phyloP scores from a whole-genome alignment of 257 asterid genomes.

The Handroanthus guayacan region DNA sequence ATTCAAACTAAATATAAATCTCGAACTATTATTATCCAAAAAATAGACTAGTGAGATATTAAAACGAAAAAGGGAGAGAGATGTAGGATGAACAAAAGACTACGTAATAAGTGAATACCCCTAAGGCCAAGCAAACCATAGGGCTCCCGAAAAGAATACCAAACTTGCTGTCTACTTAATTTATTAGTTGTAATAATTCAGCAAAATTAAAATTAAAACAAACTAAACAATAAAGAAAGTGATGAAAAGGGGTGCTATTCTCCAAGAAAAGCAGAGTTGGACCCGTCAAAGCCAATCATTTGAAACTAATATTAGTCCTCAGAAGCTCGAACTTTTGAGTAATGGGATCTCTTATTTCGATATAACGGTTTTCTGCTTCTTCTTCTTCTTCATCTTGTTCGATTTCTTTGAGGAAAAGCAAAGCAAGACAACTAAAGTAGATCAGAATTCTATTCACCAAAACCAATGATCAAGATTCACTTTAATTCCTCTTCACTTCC shows the following conservation, averaged over 20 bases:
- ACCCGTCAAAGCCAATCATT: conserved; percentile 63
- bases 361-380: conserved; percentile 30
- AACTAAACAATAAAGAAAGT: conserved; percentile 14
- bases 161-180: conserved; percentile 35
- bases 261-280: conserved; percentile 44
- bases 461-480: conserved; percentile 49
- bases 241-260: conserved; percentile 26
- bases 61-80: not conserved
- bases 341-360: conserved; percentile 32
- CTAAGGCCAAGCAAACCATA: not conserved
- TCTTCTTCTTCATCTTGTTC: conserved; percentile 12
- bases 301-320: conserved; percentile 40
- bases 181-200: no score
- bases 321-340: conserved; percentile 35
- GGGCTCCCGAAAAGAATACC: conserved; percentile 17
- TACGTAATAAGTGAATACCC: not conserved
- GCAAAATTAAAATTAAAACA: not conserved
- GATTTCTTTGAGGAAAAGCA: conserved; percentile 43
- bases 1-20: no score
- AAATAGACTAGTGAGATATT: not conserved
- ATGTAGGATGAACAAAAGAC: not conserved
- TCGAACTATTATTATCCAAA: not conserved
- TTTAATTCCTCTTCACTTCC: conserved; percentile 27
- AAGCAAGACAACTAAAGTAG: conserved; percentile 35
- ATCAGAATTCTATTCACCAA: conserved; percentile 27